Evolutionary conservation across 2,329 filamentous ascomycete genomes (phyloP).

Genomic region (Gaeumannomyces sp.): DNA sequence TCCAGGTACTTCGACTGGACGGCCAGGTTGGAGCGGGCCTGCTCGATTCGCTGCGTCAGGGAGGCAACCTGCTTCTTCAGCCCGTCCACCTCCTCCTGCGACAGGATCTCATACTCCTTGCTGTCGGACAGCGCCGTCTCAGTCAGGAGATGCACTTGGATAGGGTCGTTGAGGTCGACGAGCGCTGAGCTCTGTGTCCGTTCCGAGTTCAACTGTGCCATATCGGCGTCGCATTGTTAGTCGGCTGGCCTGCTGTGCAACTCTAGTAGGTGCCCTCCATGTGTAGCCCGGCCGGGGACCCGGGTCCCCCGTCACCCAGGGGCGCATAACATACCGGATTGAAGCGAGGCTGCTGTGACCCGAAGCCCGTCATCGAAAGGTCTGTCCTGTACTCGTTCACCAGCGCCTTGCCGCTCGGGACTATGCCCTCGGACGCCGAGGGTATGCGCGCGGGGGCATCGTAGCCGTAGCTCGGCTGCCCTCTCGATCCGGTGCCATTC

Average conservation of each 20-base stretch:
- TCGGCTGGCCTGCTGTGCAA: neutral
- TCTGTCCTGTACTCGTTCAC: slow-evolving; percentile 55
- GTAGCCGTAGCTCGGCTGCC: slow-evolving; percentile 27
- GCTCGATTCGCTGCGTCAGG: slow-evolving; percentile 71
- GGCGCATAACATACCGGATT: slow-evolving; percentile 46
- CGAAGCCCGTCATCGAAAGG: slow-evolving; percentile 43
- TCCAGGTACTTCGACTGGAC: slow-evolving; percentile 93
- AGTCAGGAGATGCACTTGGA: slow-evolving; percentile 85
- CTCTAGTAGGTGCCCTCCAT: neutral
- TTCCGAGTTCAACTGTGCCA: slow-evolving; percentile 40
- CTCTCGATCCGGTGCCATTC: slow-evolving; percentile 31
- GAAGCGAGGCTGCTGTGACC: slow-evolving; percentile 46
- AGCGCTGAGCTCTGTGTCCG: slow-evolving; percentile 49
- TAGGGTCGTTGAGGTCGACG: slow-evolving; percentile 61
- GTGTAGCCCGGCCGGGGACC: neutral
- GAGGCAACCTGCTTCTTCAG: slow-evolving; percentile 80
- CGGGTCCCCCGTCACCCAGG: neutral
- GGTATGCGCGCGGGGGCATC: slow-evolving; percentile 21
- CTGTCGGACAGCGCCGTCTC: slow-evolving; percentile 91
- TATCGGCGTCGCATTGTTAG: neutral
- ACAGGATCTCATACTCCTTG: slow-evolving; percentile 75
- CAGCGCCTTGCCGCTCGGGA: slow-evolving; percentile 41
- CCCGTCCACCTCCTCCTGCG: slow-evolving; percentile 84
- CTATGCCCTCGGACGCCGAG: slow-evolving; percentile 26
- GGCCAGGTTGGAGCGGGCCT: slow-evolving; percentile 73